Conservation (phyloP, 257 asterid genomes). For the Fraxinus pennsylvanica region DNA sequence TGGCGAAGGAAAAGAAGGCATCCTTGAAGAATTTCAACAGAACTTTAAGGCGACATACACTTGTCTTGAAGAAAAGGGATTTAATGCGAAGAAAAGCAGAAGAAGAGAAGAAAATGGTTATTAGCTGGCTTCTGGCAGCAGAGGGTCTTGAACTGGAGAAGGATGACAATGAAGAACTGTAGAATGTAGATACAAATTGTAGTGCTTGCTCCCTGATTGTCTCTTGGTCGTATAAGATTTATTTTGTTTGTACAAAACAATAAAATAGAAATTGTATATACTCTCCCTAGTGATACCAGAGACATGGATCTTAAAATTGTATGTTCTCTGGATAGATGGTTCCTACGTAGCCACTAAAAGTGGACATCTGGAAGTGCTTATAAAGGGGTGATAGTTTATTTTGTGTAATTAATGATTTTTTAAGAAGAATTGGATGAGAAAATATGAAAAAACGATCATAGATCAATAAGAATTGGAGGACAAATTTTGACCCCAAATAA, state of each 20-base stretch:
- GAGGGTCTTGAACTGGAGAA: constrained; percentile 92
- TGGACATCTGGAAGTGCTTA: no score
- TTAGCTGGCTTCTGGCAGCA: constrained; percentile 79
- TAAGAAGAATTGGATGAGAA: no score
- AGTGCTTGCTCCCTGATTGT: background rate
- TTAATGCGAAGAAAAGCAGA: constrained; percentile 64
- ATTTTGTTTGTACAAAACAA: no score
- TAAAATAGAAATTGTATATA: background rate
- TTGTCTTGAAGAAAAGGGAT: constrained; percentile 74
- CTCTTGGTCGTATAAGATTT: background rate
- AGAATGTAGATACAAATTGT: constrained; percentile 10
- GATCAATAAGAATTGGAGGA: no score
- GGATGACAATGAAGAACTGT: constrained; percentile 54
- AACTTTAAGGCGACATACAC: constrained; percentile 79
- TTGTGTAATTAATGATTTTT: no score
- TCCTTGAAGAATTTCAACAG: constrained; percentile 62
- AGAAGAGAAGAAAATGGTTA: constrained; percentile 61
- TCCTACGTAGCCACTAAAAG: no score
- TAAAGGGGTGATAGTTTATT: no score
- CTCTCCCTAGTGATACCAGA: background rate
- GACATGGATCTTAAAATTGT: background rate
- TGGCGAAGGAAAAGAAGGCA: constrained; percentile 79
- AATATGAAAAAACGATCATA: no score
- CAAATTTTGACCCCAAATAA: no score
- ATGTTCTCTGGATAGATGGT: no score